These are phyloP conservation scores for Leptographium galeiforme DNA, from an alignment of 2,329 filamentous ascomycete species.

Conservation along the genomic window DNA sequence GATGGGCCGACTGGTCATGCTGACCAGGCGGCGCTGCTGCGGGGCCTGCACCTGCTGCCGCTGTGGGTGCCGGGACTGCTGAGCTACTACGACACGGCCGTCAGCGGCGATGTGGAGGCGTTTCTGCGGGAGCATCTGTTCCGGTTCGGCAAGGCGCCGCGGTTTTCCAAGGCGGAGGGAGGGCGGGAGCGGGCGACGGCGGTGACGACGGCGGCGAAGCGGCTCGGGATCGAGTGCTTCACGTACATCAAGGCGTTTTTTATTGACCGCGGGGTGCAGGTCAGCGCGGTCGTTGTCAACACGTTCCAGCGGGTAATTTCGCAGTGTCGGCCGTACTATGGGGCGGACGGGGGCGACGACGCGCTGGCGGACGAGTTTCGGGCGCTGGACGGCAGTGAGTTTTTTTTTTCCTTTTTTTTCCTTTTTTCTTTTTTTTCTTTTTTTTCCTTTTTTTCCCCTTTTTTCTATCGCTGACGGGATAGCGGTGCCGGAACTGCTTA, in stretches of 20 bases:
- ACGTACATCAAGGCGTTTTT: slow-evolving; percentile 32
- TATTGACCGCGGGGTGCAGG: slow-evolving; percentile 25
- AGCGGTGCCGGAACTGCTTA: slow-evolving; percentile 35
- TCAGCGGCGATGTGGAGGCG: slow-evolving; percentile 27
- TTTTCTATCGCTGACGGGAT: neutral
- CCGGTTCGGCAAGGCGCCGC: slow-evolving; percentile 17
- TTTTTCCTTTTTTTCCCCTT: no score
- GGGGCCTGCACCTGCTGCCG: slow-evolving; percentile 20
- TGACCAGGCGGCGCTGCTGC: neutral
- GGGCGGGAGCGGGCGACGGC: slow-evolving; percentile 17
- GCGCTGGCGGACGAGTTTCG: slow-evolving; percentile 19
- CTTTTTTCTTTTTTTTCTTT: no score
- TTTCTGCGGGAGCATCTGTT: slow-evolving; percentile 33
- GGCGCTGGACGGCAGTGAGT: slow-evolving; percentile 24
- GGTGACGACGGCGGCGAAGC: slow-evolving; percentile 22
- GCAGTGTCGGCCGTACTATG: slow-evolving; percentile 27
- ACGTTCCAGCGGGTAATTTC: slow-evolving; percentile 28
- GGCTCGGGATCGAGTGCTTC: slow-evolving; percentile 31
- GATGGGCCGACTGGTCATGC: neutral
- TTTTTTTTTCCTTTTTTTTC: neutral
- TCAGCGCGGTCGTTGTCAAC: slow-evolving; percentile 28
- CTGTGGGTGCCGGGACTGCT: slow-evolving; percentile 40
- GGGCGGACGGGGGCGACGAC: slow-evolving; percentile 8
- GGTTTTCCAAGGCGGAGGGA: slow-evolving; percentile 18
- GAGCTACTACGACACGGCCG: slow-evolving; percentile 28